A percentile compares a stretch with the other conserved stretches of the same genome.
Evolutionary conservation across 1,139 yeast genomes (phyloP).

Genomic region (Lipomyces yarrowii): DNA sequence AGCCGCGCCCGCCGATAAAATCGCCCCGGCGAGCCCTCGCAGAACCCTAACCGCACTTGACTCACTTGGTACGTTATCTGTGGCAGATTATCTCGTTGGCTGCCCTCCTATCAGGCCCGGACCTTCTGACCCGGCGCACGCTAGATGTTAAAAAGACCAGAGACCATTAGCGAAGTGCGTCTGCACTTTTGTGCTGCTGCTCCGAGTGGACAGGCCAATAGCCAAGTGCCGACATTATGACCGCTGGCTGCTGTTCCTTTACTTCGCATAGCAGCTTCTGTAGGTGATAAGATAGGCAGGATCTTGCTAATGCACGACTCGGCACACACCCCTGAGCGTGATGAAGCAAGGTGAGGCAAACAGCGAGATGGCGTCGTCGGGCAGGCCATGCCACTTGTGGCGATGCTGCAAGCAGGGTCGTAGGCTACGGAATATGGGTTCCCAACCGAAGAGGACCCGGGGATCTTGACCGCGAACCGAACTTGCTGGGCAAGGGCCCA

Average conservation of each 20-base stretch:
- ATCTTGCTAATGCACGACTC: too few species aligned
- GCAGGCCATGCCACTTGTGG: too few species aligned
- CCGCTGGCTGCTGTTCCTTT: not conserved
- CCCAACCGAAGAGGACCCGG: not conserved
- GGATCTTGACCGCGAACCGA: not conserved
- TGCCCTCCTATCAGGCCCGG: not conserved
- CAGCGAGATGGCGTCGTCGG: not conserved
- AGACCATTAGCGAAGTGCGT: not conserved
- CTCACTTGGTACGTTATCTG: not conserved
- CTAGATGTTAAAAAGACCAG: too few species aligned
- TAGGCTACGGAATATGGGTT: too few species aligned
- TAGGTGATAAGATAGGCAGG: too few species aligned
- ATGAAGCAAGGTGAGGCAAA: too few species aligned
- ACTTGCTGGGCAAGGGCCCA: not conserved
- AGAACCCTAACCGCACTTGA: not conserved
- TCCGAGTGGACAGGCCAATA: too few species aligned
- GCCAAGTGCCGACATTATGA: too few species aligned
- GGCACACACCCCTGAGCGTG: too few species aligned
- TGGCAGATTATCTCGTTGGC: not conserved
- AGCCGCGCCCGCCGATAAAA: not conserved
- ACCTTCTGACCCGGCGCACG: not conserved
- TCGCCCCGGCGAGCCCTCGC: not conserved
- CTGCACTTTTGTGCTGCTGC: not conserved
- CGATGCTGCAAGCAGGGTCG: too few species aligned
- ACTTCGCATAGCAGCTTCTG: too few species aligned